Evolutionary conservation across 108 stramenopile genomes (phyloP), one percentile per base, ranked within the genome.

Genomic region (Cyclotella atomus): DNA sequence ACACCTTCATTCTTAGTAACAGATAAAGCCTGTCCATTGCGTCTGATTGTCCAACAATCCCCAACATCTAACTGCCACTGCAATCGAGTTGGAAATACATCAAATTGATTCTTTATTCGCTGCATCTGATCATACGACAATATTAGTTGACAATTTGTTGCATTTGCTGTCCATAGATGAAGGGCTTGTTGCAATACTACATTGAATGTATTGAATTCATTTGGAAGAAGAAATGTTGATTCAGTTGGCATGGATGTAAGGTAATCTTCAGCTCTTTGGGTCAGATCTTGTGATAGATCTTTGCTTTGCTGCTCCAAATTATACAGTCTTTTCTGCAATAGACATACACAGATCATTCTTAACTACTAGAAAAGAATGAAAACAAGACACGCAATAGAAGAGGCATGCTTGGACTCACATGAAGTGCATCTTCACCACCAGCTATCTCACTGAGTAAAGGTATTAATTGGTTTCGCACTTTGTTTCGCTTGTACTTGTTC

Each of bases 381-480:
- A 23, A 49, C 52, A 52, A 52, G 21, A 52, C 1, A 52, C 10
- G 2, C 24, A 23, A 41, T 41, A 24, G 16, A 41, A 44, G 1
- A 44, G 30, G 23, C 41, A 1, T 14, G 1, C 23, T n/a, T 49
- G 50, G 5, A 32, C 76, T 68, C 56, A 73, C 76, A 57, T 79
- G 62, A 43, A 89, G 53, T 28, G 71, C 73, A 32, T 62, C 47
- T 24, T 85, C 77, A 16, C 86, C 83, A 28, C 88, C 84, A 16
- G 86, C 75, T 34, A 95, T 59, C 9, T 93, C 91, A 36, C 73
- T 44, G 71, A 95, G 56, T 33, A 95, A 71, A 14, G 95, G 95
- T 10, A 95, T 80, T 66, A 95, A 45, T 69, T 95, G 89, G 81
- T 93, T 91, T 19, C 95, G 87, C 10, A 95, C 91, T 33, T 90